A percentile compares a stretch with the other conserved stretches of the same genome.
phyloP scores from a whole-genome alignment of 2,329 filamentous ascomycete species.

The Blastomyces parvus region DNA sequence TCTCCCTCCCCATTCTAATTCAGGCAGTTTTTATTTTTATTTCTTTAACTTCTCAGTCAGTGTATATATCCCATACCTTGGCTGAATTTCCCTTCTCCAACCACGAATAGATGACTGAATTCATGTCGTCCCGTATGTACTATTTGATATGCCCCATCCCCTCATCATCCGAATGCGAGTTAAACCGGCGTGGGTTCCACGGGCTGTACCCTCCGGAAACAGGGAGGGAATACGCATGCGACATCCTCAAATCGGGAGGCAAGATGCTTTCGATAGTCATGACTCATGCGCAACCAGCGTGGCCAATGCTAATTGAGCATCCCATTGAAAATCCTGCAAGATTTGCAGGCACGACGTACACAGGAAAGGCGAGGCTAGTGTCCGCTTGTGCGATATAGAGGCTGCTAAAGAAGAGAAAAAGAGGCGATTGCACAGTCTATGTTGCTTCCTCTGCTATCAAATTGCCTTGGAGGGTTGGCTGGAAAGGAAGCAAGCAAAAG shows the following conservation, averaged over 20 bases:
- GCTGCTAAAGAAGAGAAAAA: neutral
- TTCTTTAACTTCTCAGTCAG: neutral
- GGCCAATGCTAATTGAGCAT: neutral
- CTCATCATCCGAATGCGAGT: neutral
- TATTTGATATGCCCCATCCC: neutral
- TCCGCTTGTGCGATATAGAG: too few species aligned
- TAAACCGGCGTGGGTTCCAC: neutral
- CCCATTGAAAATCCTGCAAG: neutral
- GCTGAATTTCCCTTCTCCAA: neutral
- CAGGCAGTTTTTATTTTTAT: neutral
- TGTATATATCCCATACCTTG: conserved; percentile 1
- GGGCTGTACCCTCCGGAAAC: neutral
- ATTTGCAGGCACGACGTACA: neutral
- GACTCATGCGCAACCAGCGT: neutral
- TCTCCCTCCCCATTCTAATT: neutral
- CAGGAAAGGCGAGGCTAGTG: neutral
- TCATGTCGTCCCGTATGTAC: neutral
- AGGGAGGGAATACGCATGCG: neutral
- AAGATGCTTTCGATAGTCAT: neutral
- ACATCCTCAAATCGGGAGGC: neutral
- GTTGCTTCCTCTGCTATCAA: too few species aligned
- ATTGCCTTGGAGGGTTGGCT: too few species aligned
- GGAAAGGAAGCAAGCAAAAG: too few species aligned
- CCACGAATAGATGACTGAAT: neutral
- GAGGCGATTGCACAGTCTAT: too few species aligned